phyloP scores from a whole-genome alignment of 1,284 basidiomycete species.

The Rhodotorula sp. region DNA sequence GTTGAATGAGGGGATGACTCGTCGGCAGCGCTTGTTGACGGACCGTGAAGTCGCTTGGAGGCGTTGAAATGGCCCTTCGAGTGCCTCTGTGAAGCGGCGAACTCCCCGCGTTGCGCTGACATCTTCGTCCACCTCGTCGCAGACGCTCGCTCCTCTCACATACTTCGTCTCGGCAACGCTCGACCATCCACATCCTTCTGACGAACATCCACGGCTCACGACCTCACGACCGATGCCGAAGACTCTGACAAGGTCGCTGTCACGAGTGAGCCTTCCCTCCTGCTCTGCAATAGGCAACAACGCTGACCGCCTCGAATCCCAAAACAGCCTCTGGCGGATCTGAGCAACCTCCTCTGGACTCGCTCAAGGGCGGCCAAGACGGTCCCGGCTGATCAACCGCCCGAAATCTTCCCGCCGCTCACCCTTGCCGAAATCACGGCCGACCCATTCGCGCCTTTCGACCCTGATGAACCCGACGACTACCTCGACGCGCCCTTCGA shows the following conservation, averaged over 20 bases:
- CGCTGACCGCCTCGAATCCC: not conserved
- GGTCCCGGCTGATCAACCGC: no score
- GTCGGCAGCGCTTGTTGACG: no score
- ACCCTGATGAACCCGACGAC: not conserved
- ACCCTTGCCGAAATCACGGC: not conserved
- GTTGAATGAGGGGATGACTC: not conserved
- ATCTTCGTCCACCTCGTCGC: not conserved
- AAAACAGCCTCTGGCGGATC: constrained; percentile 20
- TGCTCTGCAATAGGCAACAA: not conserved
- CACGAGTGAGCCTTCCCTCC: not conserved
- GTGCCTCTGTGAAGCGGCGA: no score
- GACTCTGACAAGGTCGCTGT: not conserved
- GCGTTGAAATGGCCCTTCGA: not conserved
- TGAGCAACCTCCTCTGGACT: constrained; percentile 7
- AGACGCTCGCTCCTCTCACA: not conserved
- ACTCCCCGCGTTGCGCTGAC: not conserved
- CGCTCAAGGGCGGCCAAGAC: not conserved
- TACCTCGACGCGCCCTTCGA: no score
- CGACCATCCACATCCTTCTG: not conserved
- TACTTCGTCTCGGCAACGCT: no score
- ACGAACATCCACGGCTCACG: not conserved
- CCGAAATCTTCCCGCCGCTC: not conserved
- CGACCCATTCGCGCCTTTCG: not conserved
- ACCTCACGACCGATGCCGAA: not conserved
- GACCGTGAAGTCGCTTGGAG: no score